Evolutionary conservation across 1,284 basidiomycete species (phyloP), one percentile per base, ranked within the genome.

Genomic region (Trametes hirsuta): DNA sequence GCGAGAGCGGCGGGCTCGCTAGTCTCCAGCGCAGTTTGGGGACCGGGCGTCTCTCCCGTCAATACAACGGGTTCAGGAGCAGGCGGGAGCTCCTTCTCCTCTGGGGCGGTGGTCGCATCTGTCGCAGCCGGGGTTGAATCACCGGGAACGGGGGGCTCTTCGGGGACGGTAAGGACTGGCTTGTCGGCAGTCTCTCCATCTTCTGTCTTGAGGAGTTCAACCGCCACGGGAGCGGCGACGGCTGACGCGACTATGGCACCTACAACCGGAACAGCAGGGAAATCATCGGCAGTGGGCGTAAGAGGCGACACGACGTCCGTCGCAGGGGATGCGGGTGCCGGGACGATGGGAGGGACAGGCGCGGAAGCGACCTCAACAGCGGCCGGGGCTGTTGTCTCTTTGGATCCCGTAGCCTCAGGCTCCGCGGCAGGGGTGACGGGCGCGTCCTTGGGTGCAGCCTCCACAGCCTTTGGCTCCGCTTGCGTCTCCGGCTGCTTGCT

Each of bases 21-120:
- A 22, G 70, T 70, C 52, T 50, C 61, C 55, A 75, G 68, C 30
- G 75, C 76, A 47, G 74, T 58, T 35, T 77, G 69, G 21, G 75
- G 77, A 1, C 76, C 74, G 37, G 75, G 75, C 2, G 78, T 81
- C 45, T 74, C 74, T 6, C 76, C 76, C 12, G 75, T 67, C 21
- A 75, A 65, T 0, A 77, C 71, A 37, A 77, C 71, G 6, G 51
- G 63, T 59, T 76, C 76, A 3, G 77, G 76, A 4, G 76, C 68
- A 45, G 72, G 68, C 18, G 72, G 70, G 3, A 71, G 66, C 6
- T 62, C 42, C 56, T 66, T 67, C 46, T 65, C 62, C 30, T 65
- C 55, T 18, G 55, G 42, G 5, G 45, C 42, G 3, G 34, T 44
- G 1, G 30, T 4, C 30, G 47, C 50, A 2, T 46, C 55, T 4